Evolutionary conservation across 2,329 filamentous ascomycete genomes (phyloP), one percentile per base, ranked within the genome.

Genomic region (Daldinia sp.): DNA sequence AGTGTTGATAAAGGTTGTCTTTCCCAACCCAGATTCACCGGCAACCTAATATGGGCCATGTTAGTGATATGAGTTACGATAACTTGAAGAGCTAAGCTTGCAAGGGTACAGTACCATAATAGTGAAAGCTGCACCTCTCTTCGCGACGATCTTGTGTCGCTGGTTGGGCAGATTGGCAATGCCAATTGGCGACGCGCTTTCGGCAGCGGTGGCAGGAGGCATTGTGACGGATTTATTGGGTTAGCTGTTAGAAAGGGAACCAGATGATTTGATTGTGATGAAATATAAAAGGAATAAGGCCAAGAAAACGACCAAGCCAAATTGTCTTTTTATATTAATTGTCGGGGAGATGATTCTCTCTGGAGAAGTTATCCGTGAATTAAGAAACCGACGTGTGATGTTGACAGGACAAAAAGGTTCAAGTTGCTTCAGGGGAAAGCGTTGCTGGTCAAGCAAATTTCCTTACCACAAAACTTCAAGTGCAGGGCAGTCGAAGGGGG

Each of bases 1-100:
- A 63, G 95, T 99, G 89, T 99, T 99, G 89, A 99, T 98, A 83
- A 99, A 99, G 75, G 95, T 99, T 23, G 96, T 99, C 88, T 99
- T 99, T 85, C 95, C 95, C 73, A 98, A 84, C 77, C 94, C 94
- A 72, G 95, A 98, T 85, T 99, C 94, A 83, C 94, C 94, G 83
- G 95, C 95, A 82, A 98, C 93, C 93, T 96, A 75, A 59, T 30
- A 32, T 8, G 15, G 55, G n/a, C n/a, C n/a, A 23, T 50, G 43
- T 60, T 17, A 56, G 53, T 17, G 50, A 62, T 69, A 64, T 61
- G 52, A 48, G 17, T 47, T 27, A 5, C 19, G 23, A 59, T 11
- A 34, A 55, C 10, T 21, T 43, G 10, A 34, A 11, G 5, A 13
- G 9, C 6, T 58, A 25, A 11, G 25, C 5, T 47, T 9, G 65